These are phyloP conservation scores for Capronia coronata DNA, from an alignment of 2,329 filamentous ascomycete genomes.

Conservation along the genomic window DNA sequence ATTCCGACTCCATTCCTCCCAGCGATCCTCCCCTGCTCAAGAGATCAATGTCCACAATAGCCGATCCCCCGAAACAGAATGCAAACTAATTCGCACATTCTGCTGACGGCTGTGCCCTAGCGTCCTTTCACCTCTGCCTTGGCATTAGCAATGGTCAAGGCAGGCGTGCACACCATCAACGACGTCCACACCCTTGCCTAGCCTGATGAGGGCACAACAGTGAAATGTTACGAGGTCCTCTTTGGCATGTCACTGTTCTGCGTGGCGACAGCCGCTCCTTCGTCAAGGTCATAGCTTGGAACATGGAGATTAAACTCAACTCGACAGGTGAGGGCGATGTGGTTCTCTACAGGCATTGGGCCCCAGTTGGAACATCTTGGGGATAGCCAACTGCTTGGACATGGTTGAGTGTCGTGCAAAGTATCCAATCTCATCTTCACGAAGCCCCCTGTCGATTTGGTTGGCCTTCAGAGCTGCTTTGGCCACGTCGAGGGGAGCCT, in stretches of 20 bases:
- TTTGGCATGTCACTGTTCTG: not conserved
- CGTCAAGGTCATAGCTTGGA: not conserved
- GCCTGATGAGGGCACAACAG: not conserved
- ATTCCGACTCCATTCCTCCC: not conserved
- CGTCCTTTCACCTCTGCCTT: not conserved
- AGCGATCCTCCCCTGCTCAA: too few species aligned
- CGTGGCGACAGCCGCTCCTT: not conserved
- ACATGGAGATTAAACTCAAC: not conserved
- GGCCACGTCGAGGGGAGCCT: not conserved
- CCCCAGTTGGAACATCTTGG: too few species aligned
- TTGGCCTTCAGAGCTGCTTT: not conserved
- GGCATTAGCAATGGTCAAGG: too few species aligned
- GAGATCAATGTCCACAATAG: too few species aligned
- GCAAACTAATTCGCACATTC: too few species aligned
- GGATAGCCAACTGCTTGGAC: not conserved
- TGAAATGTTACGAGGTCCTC: not conserved
- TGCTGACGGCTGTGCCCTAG: not conserved
- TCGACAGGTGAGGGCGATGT: not conserved
- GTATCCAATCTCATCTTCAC: not conserved
- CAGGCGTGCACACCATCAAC: too few species aligned
- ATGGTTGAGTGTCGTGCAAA: not conserved
- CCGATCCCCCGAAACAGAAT: too few species aligned
- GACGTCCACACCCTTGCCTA: not conserved
- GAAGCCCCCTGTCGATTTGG: too few species aligned
- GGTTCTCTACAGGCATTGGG: too few species aligned